A percentile compares a stretch with the other conserved stretches of the same genome.
phyloP scores from a whole-genome alignment of 2,329 filamentous ascomycete species.

The Furcasterigmium furcatum region DNA sequence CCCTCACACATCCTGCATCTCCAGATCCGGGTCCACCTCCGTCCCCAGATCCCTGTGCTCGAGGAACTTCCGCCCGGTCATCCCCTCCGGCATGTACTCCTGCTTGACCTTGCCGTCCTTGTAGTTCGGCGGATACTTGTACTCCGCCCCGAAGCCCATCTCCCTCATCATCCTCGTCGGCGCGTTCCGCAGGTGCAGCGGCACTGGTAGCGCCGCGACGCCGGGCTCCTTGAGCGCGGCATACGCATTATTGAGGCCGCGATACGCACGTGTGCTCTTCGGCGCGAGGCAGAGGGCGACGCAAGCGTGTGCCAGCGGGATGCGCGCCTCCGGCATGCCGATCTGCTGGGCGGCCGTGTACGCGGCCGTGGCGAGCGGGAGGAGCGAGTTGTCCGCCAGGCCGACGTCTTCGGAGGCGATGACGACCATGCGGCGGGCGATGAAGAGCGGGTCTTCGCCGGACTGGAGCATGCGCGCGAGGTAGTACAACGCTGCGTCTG shows the following conservation, averaged over 20 bases:
- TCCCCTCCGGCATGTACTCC: constrained; percentile 80
- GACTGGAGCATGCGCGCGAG: constrained; percentile 93
- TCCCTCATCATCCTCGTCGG: constrained; percentile 93
- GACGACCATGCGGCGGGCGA: constrained; percentile 89
- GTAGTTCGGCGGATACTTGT: constrained; percentile 97
- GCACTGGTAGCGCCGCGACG: constrained; percentile 76
- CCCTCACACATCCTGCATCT: constrained; percentile 29
- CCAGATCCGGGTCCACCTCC: constrained; percentile 69
- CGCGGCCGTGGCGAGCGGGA: constrained; percentile 79
- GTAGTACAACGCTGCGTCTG: constrained; percentile 91
- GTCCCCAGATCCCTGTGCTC: constrained; percentile 78
- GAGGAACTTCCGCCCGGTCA: constrained; percentile 70
- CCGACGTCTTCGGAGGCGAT: constrained; percentile 94
- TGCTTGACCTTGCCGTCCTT: constrained; percentile 77
- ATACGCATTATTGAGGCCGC: constrained; percentile 77
- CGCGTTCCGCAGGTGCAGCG: constrained; percentile 85
- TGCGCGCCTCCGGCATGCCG: constrained; percentile 91
- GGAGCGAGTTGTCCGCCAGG: constrained; percentile 79
- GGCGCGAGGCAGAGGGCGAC: constrained; percentile 77
- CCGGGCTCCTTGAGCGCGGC: constrained; percentile 79
- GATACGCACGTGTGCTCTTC: constrained; percentile 85
- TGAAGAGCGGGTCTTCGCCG: constrained; percentile 88
- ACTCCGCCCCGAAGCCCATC: constrained; percentile 83
- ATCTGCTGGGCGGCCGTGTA: constrained; percentile 90
- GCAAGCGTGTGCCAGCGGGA: constrained; percentile 83